phyloP scores from a whole-genome alignment of 805 yeast genomes.

The Schwanniomyces pseudopolymorphus region DNA sequence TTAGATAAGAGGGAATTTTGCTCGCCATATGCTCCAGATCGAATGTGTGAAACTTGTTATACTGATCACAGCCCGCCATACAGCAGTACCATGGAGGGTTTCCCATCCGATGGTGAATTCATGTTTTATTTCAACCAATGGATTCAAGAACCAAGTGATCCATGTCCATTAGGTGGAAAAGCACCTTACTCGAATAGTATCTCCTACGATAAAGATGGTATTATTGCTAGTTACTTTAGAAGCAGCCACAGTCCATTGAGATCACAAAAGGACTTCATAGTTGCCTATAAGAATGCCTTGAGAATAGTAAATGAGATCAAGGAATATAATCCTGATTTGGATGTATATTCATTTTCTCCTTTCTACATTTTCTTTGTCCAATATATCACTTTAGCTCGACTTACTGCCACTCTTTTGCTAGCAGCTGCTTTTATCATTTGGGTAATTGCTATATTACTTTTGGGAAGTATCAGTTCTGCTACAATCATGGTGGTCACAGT shows the following conservation, averaged over 20 bases:
- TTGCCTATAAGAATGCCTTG: conserved; percentile 70
- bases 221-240: conserved; percentile 69
- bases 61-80: conserved; percentile 59
- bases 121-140: conserved; percentile 72
- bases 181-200: conserved; percentile 80
- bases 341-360: conserved; percentile 86
- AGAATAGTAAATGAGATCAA: conserved; percentile 62
- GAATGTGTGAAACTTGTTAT: conserved; percentile 75
- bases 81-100: conserved; percentile 73
- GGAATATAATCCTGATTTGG: conserved; percentile 36
- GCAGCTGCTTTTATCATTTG: conserved; percentile 56
- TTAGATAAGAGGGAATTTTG: conserved; percentile 50
- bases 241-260: conserved; percentile 76
- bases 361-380: conserved; percentile 93
- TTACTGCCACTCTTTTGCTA: conserved; percentile 54
- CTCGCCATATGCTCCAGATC: conserved; percentile 61
- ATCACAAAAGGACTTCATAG: conserved; percentile 81
- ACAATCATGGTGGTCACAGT: conserved; percentile 58
- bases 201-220: conserved; percentile 35
- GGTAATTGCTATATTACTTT: conserved; percentile 49
- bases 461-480: conserved; percentile 70
- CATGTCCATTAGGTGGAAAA: conserved; percentile 93
- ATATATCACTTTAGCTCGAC: conserved; percentile 62
- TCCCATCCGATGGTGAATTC: conserved; percentile 74
- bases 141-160: conserved; percentile 82